Percentiles rank a stretch among this genome's conserved stretches.
Evolutionary conservation across 495 filamentous ascomycete species (phyloP).

Genomic region (Aspergillus haitiensis): DNA sequence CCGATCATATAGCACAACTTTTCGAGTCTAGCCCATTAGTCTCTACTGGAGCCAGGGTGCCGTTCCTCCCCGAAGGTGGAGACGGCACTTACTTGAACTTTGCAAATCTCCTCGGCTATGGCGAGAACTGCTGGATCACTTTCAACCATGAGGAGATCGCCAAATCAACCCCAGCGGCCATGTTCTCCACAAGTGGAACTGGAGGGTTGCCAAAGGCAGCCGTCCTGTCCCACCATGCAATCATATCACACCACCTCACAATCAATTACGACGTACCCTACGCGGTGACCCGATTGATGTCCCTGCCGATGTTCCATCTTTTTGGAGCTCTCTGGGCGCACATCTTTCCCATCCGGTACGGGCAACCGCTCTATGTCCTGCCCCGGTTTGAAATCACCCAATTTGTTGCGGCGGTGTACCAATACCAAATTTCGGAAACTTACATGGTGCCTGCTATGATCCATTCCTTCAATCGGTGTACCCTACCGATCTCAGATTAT

Average conservation of each 20-base stretch:
- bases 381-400: conserved; percentile 57
- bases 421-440: conserved; percentile 60
- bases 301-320: conserved; percentile 67
- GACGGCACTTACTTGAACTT: conserved; percentile 33
- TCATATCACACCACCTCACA: conserved; percentile 53
- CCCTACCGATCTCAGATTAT: conserved; percentile 44
- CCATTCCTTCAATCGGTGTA: conserved; percentile 48
- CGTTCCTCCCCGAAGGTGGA: conserved; percentile 23
- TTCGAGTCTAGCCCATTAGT: conserved; percentile 29
- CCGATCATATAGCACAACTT: conserved; percentile 38
- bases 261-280: conserved; percentile 51
- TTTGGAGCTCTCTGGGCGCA: conserved; percentile 56
- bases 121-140: conserved; percentile 53
- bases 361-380: conserved; percentile 58
- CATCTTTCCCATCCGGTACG: conserved; percentile 55
- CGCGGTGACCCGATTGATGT: conserved; percentile 51
- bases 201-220: conserved; percentile 62
- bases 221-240: conserved; percentile 51
- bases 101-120: conserved; percentile 47
- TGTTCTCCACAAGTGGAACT: conserved; percentile 58
- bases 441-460: conserved; percentile 64
- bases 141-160: conserved; percentile 49
- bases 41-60: conserved; percentile 22
- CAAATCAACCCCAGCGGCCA: conserved; percentile 50
- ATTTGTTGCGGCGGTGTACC: conserved; percentile 55